Percentiles rank a stretch among this genome's conserved stretches.
Evolutionary conservation across 495 filamentous ascomycete species (phyloP).

Genomic region (Aspergillus bertholletiae): DNA sequence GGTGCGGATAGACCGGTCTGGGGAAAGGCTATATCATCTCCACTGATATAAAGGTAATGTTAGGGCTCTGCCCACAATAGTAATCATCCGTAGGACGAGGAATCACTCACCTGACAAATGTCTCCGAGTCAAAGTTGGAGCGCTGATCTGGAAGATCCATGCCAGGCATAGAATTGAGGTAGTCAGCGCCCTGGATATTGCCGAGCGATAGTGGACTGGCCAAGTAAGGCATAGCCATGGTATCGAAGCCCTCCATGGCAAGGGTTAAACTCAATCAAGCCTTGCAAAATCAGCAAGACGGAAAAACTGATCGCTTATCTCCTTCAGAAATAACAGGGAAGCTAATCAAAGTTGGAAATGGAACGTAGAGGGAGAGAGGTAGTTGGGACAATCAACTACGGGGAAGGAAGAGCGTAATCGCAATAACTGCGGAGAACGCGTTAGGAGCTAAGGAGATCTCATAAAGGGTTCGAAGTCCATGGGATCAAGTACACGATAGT

Average conservation of each 20-base stretch:
- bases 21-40: slow-evolving; percentile 42
- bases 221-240: slow-evolving; percentile 61
- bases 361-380: slow-evolving; percentile 4
- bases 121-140: slow-evolving; percentile 56
- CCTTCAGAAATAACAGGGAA: background rate
- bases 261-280: slow-evolving; percentile 9
- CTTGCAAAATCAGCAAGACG: slow-evolving; percentile 5
- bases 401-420: slow-evolving; percentile 2
- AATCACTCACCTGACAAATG: slow-evolving; percentile 52
- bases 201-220: slow-evolving; percentile 51
- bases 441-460: slow-evolving; percentile 4
- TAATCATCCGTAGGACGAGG: background rate
- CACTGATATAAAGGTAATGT: slow-evolving; percentile 10
- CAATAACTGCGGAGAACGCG: slow-evolving; percentile 4
- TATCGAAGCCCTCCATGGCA: slow-evolving; percentile 63
- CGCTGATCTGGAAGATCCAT: slow-evolving; percentile 55
- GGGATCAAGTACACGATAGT: background rate
- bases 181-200: slow-evolving; percentile 50
- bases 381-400: background rate
- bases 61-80: background rate
- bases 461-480: slow-evolving; percentile 6
- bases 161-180: slow-evolving; percentile 49
- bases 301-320: background rate
- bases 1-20: slow-evolving; percentile 28
- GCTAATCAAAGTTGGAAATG: background rate